Base-by-base conservation (phyloP, 2,329 filamentous ascomycete species). In the Grosmannia clavigera region DNA sequence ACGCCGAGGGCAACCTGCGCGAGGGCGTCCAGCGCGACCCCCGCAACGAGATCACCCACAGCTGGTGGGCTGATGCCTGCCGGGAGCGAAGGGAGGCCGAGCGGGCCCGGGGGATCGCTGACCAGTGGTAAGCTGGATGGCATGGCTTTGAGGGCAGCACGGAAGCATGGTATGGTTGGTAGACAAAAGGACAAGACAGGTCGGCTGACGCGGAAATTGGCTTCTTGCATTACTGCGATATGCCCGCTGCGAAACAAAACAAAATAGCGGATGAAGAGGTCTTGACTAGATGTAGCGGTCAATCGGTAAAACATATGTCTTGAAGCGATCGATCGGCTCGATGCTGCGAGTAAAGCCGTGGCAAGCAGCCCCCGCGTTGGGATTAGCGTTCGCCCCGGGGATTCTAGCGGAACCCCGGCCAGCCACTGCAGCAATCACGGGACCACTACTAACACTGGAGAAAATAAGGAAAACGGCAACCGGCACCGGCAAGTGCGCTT, bases 11-110 rank as follows among this genome's bases (percentile, higher is more conserved):
- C 2, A 69, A 74, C 46, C 76, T 72, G 68, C 73, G 68, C 0
- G 40, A 12, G 4, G 64, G 62, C 31, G 22, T 61, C 7, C 22
- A 60, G 64, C 68, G 61, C 64, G 69, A 70, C 50, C 60, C 61
- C 27, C 76, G 77, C 43, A 70, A 68, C 3, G 76, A 78, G 1
- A 76, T 76, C 68, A 76, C 75, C 12, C 79, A 83, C 63, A 68
- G 68, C 56, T 85, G 82, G 82, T 85, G 81, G 82, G 71, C 75
- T 19, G 75, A 76, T 29, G 68, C 70, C 2, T 80, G 83, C 65
- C 66, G 69, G 29, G 72, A 76, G 63, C 63, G 66, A 48, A 64
- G 62, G 60, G 38, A 33, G 25, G 63, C 59, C 2, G 66, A 67
- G 58, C 53, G 51, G 58, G 61, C 59, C 3, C 52, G 33, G 5